Conservation (phyloP, 2,329 filamentous ascomycete species). For the Colletotrichum simmondsii region DNA sequence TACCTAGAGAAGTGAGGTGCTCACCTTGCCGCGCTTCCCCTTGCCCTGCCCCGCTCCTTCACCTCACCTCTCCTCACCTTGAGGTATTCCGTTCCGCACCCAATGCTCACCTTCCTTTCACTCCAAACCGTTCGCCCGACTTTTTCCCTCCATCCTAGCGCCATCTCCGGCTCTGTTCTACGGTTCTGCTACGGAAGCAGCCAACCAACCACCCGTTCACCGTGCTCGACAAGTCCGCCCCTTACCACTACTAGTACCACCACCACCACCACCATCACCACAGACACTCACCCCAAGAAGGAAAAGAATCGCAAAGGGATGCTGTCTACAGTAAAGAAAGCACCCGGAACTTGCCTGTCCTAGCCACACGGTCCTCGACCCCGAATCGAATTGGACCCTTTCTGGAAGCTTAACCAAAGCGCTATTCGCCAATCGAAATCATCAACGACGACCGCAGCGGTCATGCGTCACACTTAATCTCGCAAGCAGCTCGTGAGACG, state of each 20-base stretch:
- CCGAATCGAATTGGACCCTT: neutral
- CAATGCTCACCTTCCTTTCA: neutral
- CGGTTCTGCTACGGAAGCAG: neutral
- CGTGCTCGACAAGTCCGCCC: neutral
- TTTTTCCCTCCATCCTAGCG: neutral
- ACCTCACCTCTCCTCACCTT: neutral
- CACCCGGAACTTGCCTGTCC: no score
- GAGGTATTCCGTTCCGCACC: no score
- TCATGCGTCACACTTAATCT: neutral
- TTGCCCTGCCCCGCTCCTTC: no score
- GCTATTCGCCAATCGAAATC: neutral
- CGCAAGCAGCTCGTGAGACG: neutral
- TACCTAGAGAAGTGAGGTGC: no score
- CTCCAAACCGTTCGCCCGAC: neutral
- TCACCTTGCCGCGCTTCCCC: no score
- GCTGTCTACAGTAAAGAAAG: no score
- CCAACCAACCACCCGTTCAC: neutral
- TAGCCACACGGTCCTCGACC: neutral
- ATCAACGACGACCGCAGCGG: neutral
- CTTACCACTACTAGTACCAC: neutral
- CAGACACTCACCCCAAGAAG: neutral
- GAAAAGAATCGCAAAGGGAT: no score
- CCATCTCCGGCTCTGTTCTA: neutral
- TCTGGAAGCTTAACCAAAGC: neutral
- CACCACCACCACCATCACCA: neutral